phyloP scores from a whole-genome alignment of 129 eudicot species.

The Flaveria trinervia region DNA sequence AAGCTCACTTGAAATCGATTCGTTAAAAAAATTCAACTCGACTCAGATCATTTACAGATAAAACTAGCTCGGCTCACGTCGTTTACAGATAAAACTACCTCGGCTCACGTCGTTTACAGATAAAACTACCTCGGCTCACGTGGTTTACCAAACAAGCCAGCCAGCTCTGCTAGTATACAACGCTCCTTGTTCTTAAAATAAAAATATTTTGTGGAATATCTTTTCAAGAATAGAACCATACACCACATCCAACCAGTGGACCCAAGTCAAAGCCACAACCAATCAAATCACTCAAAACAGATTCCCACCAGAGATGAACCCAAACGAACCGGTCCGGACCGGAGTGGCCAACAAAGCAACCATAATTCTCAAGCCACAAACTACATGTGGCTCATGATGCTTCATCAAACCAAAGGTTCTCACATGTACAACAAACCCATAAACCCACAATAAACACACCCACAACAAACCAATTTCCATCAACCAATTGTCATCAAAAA shows the following conservation, averaged over 20 bases:
- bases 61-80: too few relatives aligned
- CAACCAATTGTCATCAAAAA: conserved; percentile 27
- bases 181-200: background rate
- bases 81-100: too few relatives aligned
- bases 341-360: conserved; percentile 10
- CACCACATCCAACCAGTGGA: conserved; percentile 16
- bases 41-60: too few relatives aligned
- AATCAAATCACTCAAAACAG: background rate
- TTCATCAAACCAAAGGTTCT: conserved; percentile 39
- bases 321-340: background rate
- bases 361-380: conserved; percentile 37
- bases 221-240: background rate
- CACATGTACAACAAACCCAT: conserved; percentile 31
- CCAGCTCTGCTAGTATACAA: too few relatives aligned
- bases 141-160: too few relatives aligned
- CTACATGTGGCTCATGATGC: conserved; percentile 55
- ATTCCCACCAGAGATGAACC: background rate
- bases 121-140: too few relatives aligned
- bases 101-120: too few relatives aligned
- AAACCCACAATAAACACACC: conserved; percentile 20
- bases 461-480: conserved; percentile 9
- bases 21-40: too few relatives aligned
- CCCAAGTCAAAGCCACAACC: conserved; percentile 7
- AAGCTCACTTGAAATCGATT: too few relatives aligned
- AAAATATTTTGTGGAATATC: background rate